Evolutionary conservation across 2,329 filamentous ascomycete species (phyloP).

Genomic region (Claviceps sp.): DNA sequence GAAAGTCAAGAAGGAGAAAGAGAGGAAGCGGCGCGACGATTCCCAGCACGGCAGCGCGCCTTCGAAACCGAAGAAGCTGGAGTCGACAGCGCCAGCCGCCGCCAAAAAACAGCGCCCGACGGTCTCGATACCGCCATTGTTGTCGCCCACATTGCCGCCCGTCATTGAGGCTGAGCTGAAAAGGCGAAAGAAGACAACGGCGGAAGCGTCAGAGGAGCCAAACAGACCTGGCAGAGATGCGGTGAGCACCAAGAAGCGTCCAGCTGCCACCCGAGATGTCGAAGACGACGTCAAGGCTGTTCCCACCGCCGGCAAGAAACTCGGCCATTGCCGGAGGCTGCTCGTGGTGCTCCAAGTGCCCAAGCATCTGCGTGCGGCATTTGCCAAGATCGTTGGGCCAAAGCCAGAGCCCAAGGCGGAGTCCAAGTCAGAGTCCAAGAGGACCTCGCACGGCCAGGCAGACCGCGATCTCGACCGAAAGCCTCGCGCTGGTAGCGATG

Average conservation of each 20-base stretch:
- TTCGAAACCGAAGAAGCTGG: slow-evolving; percentile 18
- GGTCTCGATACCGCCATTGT: slow-evolving; percentile 31
- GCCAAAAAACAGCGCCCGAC: slow-evolving; percentile 26
- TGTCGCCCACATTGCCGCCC: slow-evolving; percentile 43
- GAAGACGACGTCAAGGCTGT: slow-evolving; percentile 12
- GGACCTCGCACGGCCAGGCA: slow-evolving; percentile 17
- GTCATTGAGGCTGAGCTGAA: slow-evolving; percentile 30
- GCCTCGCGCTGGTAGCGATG: slow-evolving; percentile 29
- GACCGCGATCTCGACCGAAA: slow-evolving; percentile 14
- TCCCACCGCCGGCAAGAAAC: slow-evolving; percentile 4
- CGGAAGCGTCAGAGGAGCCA: slow-evolving; percentile 11
- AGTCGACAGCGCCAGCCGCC: slow-evolving; percentile 10
- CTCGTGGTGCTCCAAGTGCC: slow-evolving; percentile 37
- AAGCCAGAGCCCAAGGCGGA: slow-evolving; percentile 21
- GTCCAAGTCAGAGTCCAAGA: slow-evolving; percentile 23
- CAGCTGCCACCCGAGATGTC: slow-evolving; percentile 17
- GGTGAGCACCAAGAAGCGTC: slow-evolving; percentile 14
- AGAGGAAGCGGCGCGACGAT: slow-evolving; percentile 18
- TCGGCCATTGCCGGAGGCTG: slow-evolving; percentile 15
- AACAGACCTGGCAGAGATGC: slow-evolving; percentile 11
- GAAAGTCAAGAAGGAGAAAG: slow-evolving; percentile 16
- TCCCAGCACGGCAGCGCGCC: slow-evolving; percentile 15
- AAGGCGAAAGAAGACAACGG: slow-evolving; percentile 18
- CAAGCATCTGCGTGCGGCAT: slow-evolving; percentile 29
- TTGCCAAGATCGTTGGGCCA: slow-evolving; percentile 31